Conservation (phyloP, 352 stramenopile genomes). For the Pythium monospermum region DNA sequence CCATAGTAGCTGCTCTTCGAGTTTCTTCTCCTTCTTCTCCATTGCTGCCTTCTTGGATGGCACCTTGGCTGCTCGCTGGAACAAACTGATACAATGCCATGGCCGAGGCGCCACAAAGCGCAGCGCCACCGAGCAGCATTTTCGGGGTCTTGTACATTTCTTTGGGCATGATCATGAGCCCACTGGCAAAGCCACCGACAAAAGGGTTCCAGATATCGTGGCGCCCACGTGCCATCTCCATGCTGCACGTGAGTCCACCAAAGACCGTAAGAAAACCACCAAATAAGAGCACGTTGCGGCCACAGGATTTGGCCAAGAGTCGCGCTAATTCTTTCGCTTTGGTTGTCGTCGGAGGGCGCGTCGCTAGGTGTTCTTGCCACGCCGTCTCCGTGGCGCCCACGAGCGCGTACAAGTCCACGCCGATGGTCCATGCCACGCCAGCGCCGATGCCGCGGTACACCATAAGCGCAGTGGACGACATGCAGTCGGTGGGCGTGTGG, state of each 20-base stretch:
- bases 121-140: constrained; percentile 32
- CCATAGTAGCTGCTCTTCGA: not conserved
- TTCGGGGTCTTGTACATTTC: constrained; percentile 43
- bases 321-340: constrained; percentile 28
- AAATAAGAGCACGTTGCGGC: constrained; percentile 65
- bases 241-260: constrained; percentile 57
- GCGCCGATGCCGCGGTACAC: constrained; percentile 56
- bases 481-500: constrained; percentile 45
- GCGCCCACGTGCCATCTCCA: constrained; percentile 52
- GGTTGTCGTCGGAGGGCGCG: constrained; percentile 19
- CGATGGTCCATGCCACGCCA: constrained; percentile 71
- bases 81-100: constrained; percentile 63
- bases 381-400: constrained; percentile 29
- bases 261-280: constrained; percentile 72
- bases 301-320: constrained; percentile 27
- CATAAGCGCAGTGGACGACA: constrained; percentile 58
- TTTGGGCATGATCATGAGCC: constrained; percentile 35
- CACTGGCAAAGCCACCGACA: constrained; percentile 54
- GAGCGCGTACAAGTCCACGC: constrained; percentile 60
- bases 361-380: constrained; percentile 34
- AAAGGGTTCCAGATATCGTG: constrained; percentile 70
- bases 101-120: constrained; percentile 44
- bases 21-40: not conserved
- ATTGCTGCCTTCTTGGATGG: not conserved
- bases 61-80: constrained; percentile 26